Conservation (phyloP, 176 grass and related monocot genomes). For the Oryza glaberrima region DNA sequence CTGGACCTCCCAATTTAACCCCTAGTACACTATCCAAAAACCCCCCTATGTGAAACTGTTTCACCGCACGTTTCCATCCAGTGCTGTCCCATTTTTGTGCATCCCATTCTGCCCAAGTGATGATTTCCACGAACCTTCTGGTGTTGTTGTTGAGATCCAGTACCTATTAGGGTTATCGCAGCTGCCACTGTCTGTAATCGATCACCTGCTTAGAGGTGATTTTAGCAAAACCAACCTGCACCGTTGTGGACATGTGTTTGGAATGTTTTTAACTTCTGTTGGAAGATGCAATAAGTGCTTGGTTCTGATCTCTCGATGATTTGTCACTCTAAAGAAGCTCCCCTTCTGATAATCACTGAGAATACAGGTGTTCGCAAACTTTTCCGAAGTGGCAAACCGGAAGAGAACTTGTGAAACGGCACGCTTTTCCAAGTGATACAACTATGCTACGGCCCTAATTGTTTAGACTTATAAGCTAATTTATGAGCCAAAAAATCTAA, state of each 20-base stretch:
- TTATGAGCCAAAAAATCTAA: too few species aligned
- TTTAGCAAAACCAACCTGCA: constrained; percentile 31
- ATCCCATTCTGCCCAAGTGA: constrained; percentile 26
- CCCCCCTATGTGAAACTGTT: background rate
- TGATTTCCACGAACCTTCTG: background rate
- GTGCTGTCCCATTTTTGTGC: constrained; percentile 37
- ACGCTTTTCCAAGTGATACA: background rate
- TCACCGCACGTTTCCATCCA: constrained; percentile 5
- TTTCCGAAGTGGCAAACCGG: background rate
- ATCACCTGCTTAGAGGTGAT: constrained; percentile 31
- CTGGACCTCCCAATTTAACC: background rate
- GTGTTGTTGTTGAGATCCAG: constrained; percentile 27
- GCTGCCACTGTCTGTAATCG: constrained; percentile 8
- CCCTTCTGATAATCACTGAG: background rate
- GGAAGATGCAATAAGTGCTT: constrained; percentile 25
- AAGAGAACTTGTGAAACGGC: background rate
- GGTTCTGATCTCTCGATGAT: background rate
- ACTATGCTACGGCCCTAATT: too few species aligned
- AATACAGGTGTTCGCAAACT: background rate
- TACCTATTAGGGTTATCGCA: background rate
- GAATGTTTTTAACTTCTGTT: background rate
- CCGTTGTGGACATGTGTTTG: constrained; percentile 18
- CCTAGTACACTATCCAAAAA: background rate
- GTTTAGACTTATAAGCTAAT: too few species aligned
- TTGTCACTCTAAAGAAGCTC: too few species aligned